Base-by-base conservation (phyloP, 2,329 filamentous ascomycete species). In the Pseudogymnoascus sp. region DNA sequence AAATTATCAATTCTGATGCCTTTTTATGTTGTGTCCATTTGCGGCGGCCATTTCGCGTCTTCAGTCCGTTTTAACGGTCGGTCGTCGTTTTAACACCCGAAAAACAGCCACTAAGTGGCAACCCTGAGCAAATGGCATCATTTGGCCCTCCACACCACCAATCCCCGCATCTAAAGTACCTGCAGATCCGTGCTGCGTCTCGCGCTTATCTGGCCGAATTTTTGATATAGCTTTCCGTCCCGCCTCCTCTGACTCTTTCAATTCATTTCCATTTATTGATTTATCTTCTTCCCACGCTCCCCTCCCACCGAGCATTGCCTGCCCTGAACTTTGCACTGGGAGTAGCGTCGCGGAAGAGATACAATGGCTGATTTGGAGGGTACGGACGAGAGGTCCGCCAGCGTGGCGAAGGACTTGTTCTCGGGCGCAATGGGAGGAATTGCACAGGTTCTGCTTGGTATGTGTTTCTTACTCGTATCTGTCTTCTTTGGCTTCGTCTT, bases 361-460 rank as follows among this genome's bases (percentile, higher is more conserved):
- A 56, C 49, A 56, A 56, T 56, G 49, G 28, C 49, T 36, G 49
- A 56, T 14, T 56, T 56, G 8, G 49, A 56, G 49, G 49, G 49
- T 14, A 21, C 16, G 49, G 28, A 18, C 5, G 49, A 56, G n/a
- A 56, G 16, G 49, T 34, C 25, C 49, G 25, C 59, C 18, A 60
- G 59, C 59, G 59, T 60, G 21, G 59, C 23, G 63, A 99, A 97
- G 81, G 95, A 99, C 77, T 80, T 99, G 64, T 89, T 93, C 73
- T 86, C 95, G 9, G 95, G 95, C 38, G 95, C 95, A 65, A 89
- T 88, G 6, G 95, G 95, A 67, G 95, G 95, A 70, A 83, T 97
- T 70, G 93, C 95, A 16, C 95, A 99, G 77, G 95, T 99, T 46
- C 79, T 99, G 66, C 83, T 97, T 68, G 93, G 93, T 96, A 79